Conservation (phyloP, 106 monocot genomes). For the Hemerocallis citrina region DNA sequence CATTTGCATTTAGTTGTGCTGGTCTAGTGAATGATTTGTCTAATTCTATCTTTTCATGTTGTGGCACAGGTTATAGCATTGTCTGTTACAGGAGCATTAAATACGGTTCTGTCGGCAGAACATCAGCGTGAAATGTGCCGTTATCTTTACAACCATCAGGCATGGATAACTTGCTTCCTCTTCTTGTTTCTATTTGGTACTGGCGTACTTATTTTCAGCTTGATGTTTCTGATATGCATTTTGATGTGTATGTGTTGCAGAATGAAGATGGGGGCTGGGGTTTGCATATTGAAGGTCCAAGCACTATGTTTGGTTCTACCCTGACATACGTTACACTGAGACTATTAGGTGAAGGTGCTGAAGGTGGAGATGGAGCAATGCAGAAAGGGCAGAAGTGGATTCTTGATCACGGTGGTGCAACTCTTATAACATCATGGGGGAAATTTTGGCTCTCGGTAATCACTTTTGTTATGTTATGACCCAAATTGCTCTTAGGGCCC, state of each 20-base stretch:
- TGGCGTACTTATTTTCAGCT: too few relatives aligned
- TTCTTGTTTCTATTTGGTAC: neutral
- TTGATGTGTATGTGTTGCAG: slow-evolving; percentile 21
- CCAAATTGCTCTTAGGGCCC: too few relatives aligned
- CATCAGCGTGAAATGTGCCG: slow-evolving; percentile 61
- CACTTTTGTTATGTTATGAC: too few relatives aligned
- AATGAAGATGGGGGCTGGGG: slow-evolving; percentile 97
- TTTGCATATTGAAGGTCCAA: slow-evolving; percentile 75
- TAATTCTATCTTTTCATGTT: neutral
- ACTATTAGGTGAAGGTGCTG: slow-evolving; percentile 60
- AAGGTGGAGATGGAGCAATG: slow-evolving; percentile 72
- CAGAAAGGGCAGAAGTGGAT: slow-evolving; percentile 72
- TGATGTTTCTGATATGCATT: too few relatives aligned
- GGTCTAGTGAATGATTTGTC: neutral
- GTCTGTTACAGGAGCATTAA: slow-evolving; percentile 40
- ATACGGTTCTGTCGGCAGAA: slow-evolving; percentile 46
- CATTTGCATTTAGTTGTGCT: neutral
- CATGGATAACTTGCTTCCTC: slow-evolving; percentile 1
- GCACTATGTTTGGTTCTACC: slow-evolving; percentile 87
- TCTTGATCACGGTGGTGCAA: slow-evolving; percentile 72
- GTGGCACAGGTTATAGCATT: slow-evolving; percentile 35
- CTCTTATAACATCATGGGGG: slow-evolving; percentile 73
- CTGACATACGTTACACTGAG: slow-evolving; percentile 66
- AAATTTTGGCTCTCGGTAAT: slow-evolving; percentile 85
- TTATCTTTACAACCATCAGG: slow-evolving; percentile 83